A percentile compares a stretch with the other conserved stretches of the same genome.
Conservation (phyloP, 306 rosid species). For the Gastrolobium villosum region DNA sequence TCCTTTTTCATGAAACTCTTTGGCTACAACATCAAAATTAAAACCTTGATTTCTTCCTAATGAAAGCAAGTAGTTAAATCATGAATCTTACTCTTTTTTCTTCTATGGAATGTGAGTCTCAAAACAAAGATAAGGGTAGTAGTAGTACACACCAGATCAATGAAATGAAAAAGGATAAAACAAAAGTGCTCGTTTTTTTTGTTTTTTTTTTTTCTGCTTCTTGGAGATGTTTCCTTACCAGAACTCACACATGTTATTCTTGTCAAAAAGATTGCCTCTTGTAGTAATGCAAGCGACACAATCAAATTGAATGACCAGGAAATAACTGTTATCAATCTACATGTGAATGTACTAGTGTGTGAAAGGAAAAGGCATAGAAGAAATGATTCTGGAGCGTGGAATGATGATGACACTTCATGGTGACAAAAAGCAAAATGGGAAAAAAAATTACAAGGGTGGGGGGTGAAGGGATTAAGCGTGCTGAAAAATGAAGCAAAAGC, state of each 20-base stretch:
- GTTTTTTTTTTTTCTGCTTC: conserved; percentile 30
- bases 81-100: conserved; percentile 32
- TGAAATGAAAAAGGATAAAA: conserved; percentile 50
- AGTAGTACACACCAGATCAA: conserved; percentile 46
- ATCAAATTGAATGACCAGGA: conserved; percentile 26
- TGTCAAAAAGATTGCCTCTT: conserved; percentile 48
- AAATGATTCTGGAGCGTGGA: conserved; percentile 86
- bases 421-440: conserved; percentile 52
- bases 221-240: conserved; percentile 48
- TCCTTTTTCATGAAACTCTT: neutral
- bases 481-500: conserved; percentile 54
- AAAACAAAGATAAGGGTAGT: conserved; percentile 49
- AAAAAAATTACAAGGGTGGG: conserved; percentile 33
- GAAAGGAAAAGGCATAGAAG: conserved; percentile 54
- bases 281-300: conserved; percentile 47
- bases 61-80: neutral
- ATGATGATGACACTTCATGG: conserved; percentile 67
- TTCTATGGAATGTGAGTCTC: conserved; percentile 27
- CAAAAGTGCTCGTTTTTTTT: conserved; percentile 48
- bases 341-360: conserved; percentile 37
- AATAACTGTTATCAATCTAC: conserved; percentile 19
- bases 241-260: conserved; percentile 47
- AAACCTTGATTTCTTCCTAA: conserved; percentile 33
- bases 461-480: conserved; percentile 64
- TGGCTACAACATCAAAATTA: conserved; percentile 43